phyloP scores from a whole-genome alignment of 192 early-diverging fungal species.

The Gryganskiella cystojenkinii region DNA sequence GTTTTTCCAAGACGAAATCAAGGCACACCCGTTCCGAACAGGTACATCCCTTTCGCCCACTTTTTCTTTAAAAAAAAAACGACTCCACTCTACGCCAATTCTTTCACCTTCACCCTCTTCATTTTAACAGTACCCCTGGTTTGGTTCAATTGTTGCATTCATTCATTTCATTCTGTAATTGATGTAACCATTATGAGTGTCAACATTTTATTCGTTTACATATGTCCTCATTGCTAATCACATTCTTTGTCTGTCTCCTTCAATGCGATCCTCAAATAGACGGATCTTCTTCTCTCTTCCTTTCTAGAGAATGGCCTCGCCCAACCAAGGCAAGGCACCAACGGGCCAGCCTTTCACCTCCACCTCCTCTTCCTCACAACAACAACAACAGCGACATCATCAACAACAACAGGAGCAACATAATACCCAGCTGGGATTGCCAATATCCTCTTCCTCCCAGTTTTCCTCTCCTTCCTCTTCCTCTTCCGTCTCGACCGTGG shows the following conservation, averaged over 20 bases:
- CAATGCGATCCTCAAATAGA: neutral
- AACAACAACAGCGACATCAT: neutral
- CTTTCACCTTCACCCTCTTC: neutral
- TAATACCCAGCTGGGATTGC: neutral
- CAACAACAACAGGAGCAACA: slow-evolving; percentile 12
- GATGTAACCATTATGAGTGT: neutral
- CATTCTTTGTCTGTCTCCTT: neutral
- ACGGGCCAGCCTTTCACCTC: neutral
- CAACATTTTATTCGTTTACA: neutral
- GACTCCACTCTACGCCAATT: neutral
- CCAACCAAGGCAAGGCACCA: slow-evolving; percentile 16
- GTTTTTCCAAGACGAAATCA: slow-evolving; percentile 3
- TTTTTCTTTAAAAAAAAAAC: too few relatives aligned
- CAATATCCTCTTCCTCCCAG: neutral
- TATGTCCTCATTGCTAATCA: too few relatives aligned
- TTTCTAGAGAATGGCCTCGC: slow-evolving; percentile 27
- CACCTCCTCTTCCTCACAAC: neutral
- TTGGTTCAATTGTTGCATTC: neutral
- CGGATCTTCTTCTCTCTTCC: neutral
- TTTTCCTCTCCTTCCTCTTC: slow-evolving; percentile 8
- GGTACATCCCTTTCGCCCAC: too few relatives aligned
- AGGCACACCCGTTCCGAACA: too few relatives aligned
- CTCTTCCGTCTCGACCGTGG: neutral
- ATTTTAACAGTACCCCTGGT: too few relatives aligned
- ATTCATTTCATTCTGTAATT: neutral